These are phyloP conservation scores for Podospora pseudoanserina DNA, from an alignment of 495 filamentous ascomycete genomes.

Conservation along the genomic window DNA sequence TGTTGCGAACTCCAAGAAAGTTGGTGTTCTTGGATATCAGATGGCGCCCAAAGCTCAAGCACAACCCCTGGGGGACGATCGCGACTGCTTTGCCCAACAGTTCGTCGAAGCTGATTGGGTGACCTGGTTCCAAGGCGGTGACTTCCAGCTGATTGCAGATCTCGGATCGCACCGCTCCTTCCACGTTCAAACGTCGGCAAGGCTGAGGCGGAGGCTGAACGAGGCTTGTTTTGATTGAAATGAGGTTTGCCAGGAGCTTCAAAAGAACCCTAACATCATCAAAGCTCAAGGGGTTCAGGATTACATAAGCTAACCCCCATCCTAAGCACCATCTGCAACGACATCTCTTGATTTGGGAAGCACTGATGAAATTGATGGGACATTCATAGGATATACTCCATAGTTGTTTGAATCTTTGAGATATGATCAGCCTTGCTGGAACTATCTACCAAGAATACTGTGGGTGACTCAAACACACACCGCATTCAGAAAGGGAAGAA, in stretches of 20 bases:
- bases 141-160: background rate
- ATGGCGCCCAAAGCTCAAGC: background rate
- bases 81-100: conserved; percentile 1
- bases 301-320: background rate
- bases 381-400: no score
- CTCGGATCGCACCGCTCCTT: conserved; percentile 5
- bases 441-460: background rate
- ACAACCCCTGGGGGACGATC: background rate
- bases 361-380: background rate
- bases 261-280: conserved; percentile 4
- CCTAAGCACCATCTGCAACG: background rate
- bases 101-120: background rate
- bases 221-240: background rate
- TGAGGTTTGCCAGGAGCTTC: background rate
- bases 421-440: background rate
- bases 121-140: background rate
- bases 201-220: conserved; percentile 6
- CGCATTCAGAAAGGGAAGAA: background rate
- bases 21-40: background rate
- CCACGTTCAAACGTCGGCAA: background rate
- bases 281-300: background rate
- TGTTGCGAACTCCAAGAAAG: background rate
- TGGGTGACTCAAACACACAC: background rate
- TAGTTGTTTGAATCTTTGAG: background rate
- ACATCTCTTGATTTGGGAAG: background rate